Base-by-base conservation (phyloP, 2,329 filamentous ascomycete genomes). In the Tetracladium maxilliforme region DNA sequence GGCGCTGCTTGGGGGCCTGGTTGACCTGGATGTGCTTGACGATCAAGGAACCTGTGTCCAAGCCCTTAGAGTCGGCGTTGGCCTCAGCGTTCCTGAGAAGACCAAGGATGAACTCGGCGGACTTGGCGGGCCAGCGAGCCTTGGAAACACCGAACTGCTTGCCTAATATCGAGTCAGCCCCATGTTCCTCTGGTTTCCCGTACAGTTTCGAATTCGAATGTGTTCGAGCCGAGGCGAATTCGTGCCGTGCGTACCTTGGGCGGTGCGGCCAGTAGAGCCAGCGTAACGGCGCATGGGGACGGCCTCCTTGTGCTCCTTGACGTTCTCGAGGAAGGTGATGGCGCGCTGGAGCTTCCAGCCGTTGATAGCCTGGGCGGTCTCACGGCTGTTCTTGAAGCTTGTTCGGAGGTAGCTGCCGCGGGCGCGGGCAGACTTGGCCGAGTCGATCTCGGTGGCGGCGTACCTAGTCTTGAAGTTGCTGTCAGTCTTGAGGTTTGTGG, bases 11-110 rank as follows among this genome's bases (percentile, higher is more conserved):
- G 52, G 90, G 90, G 47, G 90, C 92, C 73, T 98, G 90, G 82
- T 98, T 98, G 73, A 98, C 90, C 71, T 98, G 90, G 67, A 98
- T 98, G 80, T 94, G 92, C 82, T 94, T 94, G 67, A 98, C 81
- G 56, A 95, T 65, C 54, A 98, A 70, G 72, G 92, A 92, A 65
- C 76, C 77, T 54, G 86, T 95, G 65, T 98, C 84, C 52, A 93
- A 82, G 51, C 86, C 84, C 73, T 93, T 93, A 60, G 81, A 80
- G 49, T 93, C 86, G 56, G 84, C 84, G 63, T 93, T 93, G 66
- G 84, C 76, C 70, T 92, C 84, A 44, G 84, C 84, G 65, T 93
- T 93, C 74, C 86, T 90, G 49, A 98, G 81, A 49, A 98, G 83
- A 54, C 79, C 81, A 61, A 94, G 76, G 39, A 98, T 73, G 72